Conservation (phyloP, 345 rosid genomes). For the Ceriops zippeliana region DNA sequence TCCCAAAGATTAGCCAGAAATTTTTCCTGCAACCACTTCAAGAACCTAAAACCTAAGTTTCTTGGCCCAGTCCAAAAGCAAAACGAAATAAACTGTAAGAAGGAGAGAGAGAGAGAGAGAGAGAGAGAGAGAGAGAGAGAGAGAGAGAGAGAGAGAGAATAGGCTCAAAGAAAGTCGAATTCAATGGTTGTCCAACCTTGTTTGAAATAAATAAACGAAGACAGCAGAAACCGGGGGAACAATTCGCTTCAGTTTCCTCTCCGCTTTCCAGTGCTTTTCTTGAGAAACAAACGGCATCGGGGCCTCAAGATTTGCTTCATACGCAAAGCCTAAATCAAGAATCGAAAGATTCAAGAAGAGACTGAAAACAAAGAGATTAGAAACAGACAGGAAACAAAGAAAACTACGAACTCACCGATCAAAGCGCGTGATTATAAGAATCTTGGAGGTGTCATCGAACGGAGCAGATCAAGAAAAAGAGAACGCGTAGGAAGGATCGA, state of each 20-base stretch:
- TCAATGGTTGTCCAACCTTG: background rate
- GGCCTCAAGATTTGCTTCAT: background rate
- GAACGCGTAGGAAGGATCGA: too few relatives aligned
- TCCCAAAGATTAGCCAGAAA: background rate
- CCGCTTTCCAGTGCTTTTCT: background rate
- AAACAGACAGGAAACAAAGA: background rate
- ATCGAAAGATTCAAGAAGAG: background rate
- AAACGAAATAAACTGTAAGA: too few relatives aligned
- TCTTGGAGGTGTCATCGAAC: too few relatives aligned
- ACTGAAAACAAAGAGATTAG: background rate
- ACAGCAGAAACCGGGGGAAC: background rate
- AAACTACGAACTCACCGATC: slow-evolving; percentile 16
- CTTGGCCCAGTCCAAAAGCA: background rate
- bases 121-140: too few relatives aligned
- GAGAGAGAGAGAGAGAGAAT: background rate
- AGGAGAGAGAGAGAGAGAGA: too few relatives aligned
- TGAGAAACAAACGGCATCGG: background rate
- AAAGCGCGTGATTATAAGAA: background rate
- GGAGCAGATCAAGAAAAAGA: too few relatives aligned
- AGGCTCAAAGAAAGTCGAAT: slow-evolving; percentile 1
- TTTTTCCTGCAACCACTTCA: background rate
- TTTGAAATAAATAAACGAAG: background rate
- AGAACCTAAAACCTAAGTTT: slow-evolving; percentile 10
- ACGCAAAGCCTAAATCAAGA: background rate
- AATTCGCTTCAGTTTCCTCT: background rate